Conservation (phyloP, 768 basidiomycete genomes). For the Rhodotorula kratochvilovae region DNA sequence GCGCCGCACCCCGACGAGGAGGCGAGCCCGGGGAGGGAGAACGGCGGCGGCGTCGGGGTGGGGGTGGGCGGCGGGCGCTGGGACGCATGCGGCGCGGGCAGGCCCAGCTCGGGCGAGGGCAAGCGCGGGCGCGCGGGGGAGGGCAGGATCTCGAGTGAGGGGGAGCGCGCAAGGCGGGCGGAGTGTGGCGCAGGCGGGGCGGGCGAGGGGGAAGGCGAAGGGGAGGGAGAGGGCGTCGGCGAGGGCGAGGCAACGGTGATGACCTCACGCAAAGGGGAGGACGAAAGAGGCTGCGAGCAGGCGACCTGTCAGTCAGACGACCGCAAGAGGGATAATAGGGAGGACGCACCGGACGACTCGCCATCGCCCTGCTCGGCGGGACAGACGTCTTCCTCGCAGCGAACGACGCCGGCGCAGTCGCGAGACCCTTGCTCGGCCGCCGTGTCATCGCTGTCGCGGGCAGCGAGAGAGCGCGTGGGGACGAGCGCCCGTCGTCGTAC, state of each 20-base stretch:
- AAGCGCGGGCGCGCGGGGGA: not conserved
- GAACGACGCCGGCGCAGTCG: not conserved
- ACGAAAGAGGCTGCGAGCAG: not conserved
- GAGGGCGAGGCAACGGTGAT: not conserved
- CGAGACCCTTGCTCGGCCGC: not conserved
- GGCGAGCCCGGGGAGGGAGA: too few relatives aligned
- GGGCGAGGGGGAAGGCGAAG: not conserved
- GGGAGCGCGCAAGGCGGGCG: not conserved
- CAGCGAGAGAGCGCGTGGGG: not conserved
- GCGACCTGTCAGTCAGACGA: not conserved
- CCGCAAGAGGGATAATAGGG: not conserved
- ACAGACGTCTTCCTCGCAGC: not conserved
- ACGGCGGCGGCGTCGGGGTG: not conserved
- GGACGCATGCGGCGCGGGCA: not conserved
- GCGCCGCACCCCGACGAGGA: not conserved
- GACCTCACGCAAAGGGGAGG: not conserved
- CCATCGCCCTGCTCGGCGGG: not conserved
- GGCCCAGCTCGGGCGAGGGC: conserved; percentile 7
- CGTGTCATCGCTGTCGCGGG: not conserved
- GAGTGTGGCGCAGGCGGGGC: not conserved
- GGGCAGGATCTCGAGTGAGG: not conserved
- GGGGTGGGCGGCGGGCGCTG: not conserved
- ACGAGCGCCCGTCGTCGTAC: too few relatives aligned
- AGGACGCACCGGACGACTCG: not conserved
- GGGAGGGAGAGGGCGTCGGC: not conserved